Conservation (phyloP, 2,329 filamentous ascomycete species). For the Sclerotinia trifoliorum region DNA sequence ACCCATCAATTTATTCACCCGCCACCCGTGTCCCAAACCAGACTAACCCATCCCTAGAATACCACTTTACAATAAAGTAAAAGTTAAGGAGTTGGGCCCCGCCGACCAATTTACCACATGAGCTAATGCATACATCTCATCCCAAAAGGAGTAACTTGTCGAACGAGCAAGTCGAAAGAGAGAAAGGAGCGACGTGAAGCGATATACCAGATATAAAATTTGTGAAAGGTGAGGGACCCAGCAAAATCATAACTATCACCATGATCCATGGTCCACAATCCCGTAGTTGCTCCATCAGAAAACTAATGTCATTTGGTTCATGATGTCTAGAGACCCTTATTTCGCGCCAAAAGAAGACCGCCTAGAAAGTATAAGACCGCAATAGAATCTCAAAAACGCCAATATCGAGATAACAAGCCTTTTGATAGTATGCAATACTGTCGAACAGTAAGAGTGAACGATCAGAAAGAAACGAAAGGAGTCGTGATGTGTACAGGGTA, state of each 20-base stretch:
- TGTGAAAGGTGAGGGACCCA: background rate
- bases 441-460: slow-evolving; percentile 24
- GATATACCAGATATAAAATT: background rate
- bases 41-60: slow-evolving; percentile 5
- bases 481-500: slow-evolving; percentile 37
- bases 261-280: background rate
- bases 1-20: slow-evolving; percentile 10
- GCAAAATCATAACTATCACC: slow-evolving; percentile 3
- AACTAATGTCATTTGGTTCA: background rate
- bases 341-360: slow-evolving; percentile 3
- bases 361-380: slow-evolving; percentile 2
- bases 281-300: background rate
- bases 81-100: background rate
- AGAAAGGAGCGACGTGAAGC: background rate
- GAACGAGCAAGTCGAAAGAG: background rate
- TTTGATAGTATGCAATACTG: slow-evolving; percentile 30
- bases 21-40: background rate
- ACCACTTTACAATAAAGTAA: slow-evolving; percentile 14
- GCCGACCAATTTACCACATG: background rate
- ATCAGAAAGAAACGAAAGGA: slow-evolving; percentile 19
- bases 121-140: background rate
- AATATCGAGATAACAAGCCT: slow-evolving; percentile 16
- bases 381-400: slow-evolving; percentile 14
- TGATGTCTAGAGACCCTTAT: slow-evolving; percentile 6
- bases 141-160: background rate